phyloP scores from a whole-genome alignment of 345 rosid species.

The Ceriops decandra region DNA sequence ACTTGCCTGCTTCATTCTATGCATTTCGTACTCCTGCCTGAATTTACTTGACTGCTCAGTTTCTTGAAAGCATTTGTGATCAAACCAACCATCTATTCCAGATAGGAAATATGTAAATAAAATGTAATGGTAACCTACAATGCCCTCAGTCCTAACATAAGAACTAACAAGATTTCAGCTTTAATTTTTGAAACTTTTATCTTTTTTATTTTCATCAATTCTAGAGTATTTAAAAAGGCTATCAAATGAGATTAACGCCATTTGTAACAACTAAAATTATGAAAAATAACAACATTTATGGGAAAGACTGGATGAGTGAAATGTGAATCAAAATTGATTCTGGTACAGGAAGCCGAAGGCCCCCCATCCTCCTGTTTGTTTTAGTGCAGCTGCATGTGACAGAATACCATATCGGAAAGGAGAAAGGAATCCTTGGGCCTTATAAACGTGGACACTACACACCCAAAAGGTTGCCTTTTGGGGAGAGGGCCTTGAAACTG shows the following conservation, averaged over 20 bases:
- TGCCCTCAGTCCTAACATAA: too few relatives aligned
- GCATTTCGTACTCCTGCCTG: slow-evolving; percentile 92
- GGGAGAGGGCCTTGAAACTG: slow-evolving; percentile 90
- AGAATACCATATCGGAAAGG: too few relatives aligned
- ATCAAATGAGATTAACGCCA: too few relatives aligned
- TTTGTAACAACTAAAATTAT: too few relatives aligned
- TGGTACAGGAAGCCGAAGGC: slow-evolving; percentile 64
- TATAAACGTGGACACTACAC: too few relatives aligned
- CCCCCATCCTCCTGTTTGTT: slow-evolving; percentile 70
- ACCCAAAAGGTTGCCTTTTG: too few relatives aligned
- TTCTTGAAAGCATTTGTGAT: slow-evolving; percentile 82
- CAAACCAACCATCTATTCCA: slow-evolving; percentile 64
- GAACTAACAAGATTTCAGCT: neutral
- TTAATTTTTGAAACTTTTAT: too few relatives aligned
- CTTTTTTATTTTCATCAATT: neutral
- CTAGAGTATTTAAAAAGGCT: neutral
- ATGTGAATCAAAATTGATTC: slow-evolving; percentile 94
- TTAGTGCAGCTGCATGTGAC: slow-evolving; percentile 75
- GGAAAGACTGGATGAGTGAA: too few relatives aligned
- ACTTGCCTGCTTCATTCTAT: slow-evolving; percentile 76
- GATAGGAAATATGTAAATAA: neutral
- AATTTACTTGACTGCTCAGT: slow-evolving; percentile 67
- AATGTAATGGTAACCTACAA: neutral
- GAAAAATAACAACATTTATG: too few relatives aligned
- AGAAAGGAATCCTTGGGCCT: too few relatives aligned